Evolutionary conservation across 352 stramenopile genomes (phyloP), one percentile per base, ranked within the genome.

Genomic region (Pelagophyceae sp.): DNA sequence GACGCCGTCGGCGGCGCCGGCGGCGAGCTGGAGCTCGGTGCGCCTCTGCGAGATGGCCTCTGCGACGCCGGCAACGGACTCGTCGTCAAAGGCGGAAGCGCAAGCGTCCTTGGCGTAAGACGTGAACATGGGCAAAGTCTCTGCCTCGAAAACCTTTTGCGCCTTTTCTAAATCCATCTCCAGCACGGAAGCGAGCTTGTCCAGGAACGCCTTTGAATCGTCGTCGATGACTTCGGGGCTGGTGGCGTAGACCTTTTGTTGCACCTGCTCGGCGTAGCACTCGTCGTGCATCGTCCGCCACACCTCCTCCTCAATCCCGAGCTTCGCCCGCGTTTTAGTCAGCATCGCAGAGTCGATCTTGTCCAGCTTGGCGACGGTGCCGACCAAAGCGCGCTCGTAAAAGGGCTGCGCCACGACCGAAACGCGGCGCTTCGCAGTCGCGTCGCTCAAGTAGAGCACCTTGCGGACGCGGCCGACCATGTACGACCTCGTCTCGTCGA

Each of bases 361-460:
- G 15, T 58, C 67, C 35, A 74, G 67, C 33, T 74, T 74, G 17
- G 20, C 38, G 15, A 74, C 17, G 33, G n/a, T 33, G 37, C 67
- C 38, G 2, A 25, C 35, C 2, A 74, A 2, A 23, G 67, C 67
- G 1, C 38, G 20, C 3, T 74, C 67, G 38, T 74, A 74, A 54
- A 74, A 74, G 27, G 67, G 67, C 33, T 33, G 19, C 17, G 67
- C 67, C 15, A 74, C 33, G 35, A 23, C 33, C 35, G 11, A 29
- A n/a, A 17, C 20, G 19, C 67, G 19, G 11, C 45, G 45, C 2
- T 31, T 23, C 15, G 17, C 35, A 0, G 33, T 2, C 2, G 25
- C 38, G 6, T 58, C 1, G 25, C 29, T 27, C 15, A 74, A 6
- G 15, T 27, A 5, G 35, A 74, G 35, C 17, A 58, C 67, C 17